Percentiles rank a stretch among this genome's conserved stretches.
phyloP scores from a whole-genome alignment of 2,329 filamentous ascomycete genomes.

The Fusarium napiforme region DNA sequence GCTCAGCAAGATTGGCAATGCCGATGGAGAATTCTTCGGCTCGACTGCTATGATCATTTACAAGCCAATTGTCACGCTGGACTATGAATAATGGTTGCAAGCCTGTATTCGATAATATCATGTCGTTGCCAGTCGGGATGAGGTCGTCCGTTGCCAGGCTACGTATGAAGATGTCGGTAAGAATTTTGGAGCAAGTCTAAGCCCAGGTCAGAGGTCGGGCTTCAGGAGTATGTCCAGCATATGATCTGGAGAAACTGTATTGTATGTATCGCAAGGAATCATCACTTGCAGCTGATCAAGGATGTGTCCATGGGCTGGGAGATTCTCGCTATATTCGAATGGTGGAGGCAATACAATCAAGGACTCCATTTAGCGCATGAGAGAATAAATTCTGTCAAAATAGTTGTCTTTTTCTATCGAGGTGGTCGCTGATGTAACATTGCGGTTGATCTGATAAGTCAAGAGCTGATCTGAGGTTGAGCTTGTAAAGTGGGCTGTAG shows the following conservation, averaged over 20 bases:
- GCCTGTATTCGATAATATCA: too few relatives aligned
- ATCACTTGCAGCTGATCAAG: neutral
- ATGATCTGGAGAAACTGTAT: neutral
- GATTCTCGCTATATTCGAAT: neutral
- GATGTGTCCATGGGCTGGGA: neutral
- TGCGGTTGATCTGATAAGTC: neutral
- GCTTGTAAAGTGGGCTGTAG: slow-evolving; percentile 13
- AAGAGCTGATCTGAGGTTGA: neutral
- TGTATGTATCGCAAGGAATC: neutral
- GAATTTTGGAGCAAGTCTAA: neutral
- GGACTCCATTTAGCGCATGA: neutral
- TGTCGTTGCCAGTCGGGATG: neutral
- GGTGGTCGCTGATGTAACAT: neutral
- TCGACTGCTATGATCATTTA: neutral
- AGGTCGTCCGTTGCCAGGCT: neutral
- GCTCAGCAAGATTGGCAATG: slow-evolving; percentile 28
- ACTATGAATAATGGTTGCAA: neutral
- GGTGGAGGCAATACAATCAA: neutral
- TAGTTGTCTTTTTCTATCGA: neutral
- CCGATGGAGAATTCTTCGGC: slow-evolving; percentile 18
- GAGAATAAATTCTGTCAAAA: neutral
- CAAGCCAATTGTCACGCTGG: slow-evolving; percentile 8
- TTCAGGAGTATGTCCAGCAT: neutral
- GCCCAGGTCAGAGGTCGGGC: neutral
- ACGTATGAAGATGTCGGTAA: neutral